A percentile compares a stretch with the other conserved stretches of the same genome.
Conservation (phyloP, 2,329 filamentous ascomycete genomes). For the Stachybotrys echinatus region DNA sequence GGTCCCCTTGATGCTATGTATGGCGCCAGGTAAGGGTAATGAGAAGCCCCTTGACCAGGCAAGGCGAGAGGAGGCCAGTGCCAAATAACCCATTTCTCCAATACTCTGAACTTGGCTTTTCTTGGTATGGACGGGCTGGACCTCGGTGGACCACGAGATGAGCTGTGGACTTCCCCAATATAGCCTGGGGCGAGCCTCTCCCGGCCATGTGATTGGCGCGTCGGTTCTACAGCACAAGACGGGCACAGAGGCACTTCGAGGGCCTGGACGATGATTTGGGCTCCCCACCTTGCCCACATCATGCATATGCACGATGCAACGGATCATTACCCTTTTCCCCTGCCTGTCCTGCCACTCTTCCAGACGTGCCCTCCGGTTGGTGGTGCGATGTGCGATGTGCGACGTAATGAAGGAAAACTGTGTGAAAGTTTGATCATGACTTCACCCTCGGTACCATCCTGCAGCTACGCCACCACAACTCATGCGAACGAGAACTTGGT, state of each 20-base stretch:
- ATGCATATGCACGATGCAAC: neutral
- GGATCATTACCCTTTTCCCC: neutral
- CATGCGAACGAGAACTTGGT: too few species aligned
- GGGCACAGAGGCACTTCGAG: neutral
- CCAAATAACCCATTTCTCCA: too few species aligned
- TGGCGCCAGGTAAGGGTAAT: too few species aligned
- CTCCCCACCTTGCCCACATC: neutral
- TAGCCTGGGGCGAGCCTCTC: neutral
- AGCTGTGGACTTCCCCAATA: neutral
- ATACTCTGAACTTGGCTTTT: neutral
- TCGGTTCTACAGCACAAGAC: neutral
- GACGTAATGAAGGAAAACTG: too few species aligned
- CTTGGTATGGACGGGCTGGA: neutral
- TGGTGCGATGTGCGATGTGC: neutral
- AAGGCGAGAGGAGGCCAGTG: too few species aligned
- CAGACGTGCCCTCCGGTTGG: neutral
- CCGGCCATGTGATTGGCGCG: neutral
- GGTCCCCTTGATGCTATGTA: too few species aligned
- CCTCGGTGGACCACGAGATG: neutral
- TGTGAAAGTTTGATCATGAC: too few species aligned
- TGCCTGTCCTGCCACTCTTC: neutral
- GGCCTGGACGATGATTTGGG: neutral
- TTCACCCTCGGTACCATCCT: too few species aligned
- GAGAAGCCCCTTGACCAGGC: too few species aligned
- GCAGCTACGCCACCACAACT: too few species aligned